phyloP scores from a whole-genome alignment of 768 basidiomycete species.

The Suillus tomentosus region DNA sequence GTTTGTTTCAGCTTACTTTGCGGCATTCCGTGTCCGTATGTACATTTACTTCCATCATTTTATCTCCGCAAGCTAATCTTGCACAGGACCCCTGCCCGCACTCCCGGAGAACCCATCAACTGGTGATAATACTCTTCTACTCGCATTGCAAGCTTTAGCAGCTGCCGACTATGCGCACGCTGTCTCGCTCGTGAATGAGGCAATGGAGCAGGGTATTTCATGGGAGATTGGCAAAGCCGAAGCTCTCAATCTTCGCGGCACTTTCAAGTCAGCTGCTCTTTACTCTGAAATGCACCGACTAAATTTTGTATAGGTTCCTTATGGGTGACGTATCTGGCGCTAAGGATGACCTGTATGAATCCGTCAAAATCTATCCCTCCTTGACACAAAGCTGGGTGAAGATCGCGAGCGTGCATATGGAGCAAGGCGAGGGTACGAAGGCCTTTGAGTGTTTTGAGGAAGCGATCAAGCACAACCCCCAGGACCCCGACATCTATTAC shows the following conservation, averaged over 20 bases:
- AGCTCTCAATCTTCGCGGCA: conserved; percentile 90
- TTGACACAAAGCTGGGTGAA: conserved; percentile 93
- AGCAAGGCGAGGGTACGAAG: conserved; percentile 76
- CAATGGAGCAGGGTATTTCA: conserved; percentile 84
- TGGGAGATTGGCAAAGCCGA: conserved; percentile 76
- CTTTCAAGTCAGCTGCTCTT: conserved; percentile 75
- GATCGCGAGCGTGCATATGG: conserved; percentile 97
- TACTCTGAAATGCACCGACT: not conserved
- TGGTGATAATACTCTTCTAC: conserved; percentile 81
- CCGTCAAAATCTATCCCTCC: conserved; percentile 62
- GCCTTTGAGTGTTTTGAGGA: conserved; percentile 92
- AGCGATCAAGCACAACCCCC: conserved; percentile 77
- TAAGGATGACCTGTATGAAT: conserved; percentile 79
- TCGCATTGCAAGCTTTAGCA: conserved; percentile 80
- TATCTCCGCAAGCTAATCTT: not conserved
- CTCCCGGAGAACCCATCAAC: conserved; percentile 74
- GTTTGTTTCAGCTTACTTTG: conserved; percentile 94
- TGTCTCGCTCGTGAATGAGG: conserved; percentile 77
- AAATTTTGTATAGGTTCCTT: conserved; percentile 66
- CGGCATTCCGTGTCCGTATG: conserved; percentile 91
- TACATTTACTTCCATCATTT: conserved; percentile 17
- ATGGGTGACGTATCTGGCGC: conserved; percentile 82
- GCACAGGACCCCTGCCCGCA: conserved; percentile 60
- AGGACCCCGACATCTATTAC: conserved; percentile 96
- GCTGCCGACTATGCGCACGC: conserved; percentile 86